Evolutionary conservation across 2,329 filamentous ascomycete genomes (phyloP), one percentile per base, ranked within the genome.

Genomic region (Pyricularia grisea): DNA sequence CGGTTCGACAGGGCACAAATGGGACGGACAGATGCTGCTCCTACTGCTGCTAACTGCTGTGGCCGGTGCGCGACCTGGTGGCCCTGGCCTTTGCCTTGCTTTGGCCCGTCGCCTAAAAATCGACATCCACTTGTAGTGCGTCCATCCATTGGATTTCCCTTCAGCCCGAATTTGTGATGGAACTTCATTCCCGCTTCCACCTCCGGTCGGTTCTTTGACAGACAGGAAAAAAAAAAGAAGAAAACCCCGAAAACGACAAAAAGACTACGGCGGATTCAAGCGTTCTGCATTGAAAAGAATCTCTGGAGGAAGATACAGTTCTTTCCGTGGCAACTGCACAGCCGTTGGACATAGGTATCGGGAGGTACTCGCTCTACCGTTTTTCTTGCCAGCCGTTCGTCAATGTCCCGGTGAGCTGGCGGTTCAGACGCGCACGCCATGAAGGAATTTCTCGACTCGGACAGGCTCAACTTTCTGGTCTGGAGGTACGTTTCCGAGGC

Each of bases 381-480:
- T 42, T 31, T 42, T 69, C 61, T 42, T 58, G 60, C 31, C 65
- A 23, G 23, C 31, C 65, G 31, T 33, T 33, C 23, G n/a, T 66
- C 23, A 23, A 65, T 30, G 64, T 30, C 28, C 58, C 58, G 25
- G 58, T 61, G 58, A 61, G 36, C 65, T 55, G 66, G 66, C 55
- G 55, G 33, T 25, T 66, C 65, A 33, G 33, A 33, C 30, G n/a
- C 65, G 28, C 28, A 61, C 58, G 58, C 71, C 72, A 88, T 87
- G 85, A 88, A 87, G 81, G 86, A 88, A 81, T 83, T 83, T 76
- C 82, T 90, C 75, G 85, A 88, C 83, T 88, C 86, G 73, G 84
- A 90, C 79, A 84, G 86, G 82, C 82, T 90, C 83, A 90, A 90
- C 82, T 90, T 87, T 83, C 84, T 90, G 78, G 84, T 90, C 77